phyloP scores from a whole-genome alignment of 1,139 yeast species.

The Blastobotrys ciferrii region DNA sequence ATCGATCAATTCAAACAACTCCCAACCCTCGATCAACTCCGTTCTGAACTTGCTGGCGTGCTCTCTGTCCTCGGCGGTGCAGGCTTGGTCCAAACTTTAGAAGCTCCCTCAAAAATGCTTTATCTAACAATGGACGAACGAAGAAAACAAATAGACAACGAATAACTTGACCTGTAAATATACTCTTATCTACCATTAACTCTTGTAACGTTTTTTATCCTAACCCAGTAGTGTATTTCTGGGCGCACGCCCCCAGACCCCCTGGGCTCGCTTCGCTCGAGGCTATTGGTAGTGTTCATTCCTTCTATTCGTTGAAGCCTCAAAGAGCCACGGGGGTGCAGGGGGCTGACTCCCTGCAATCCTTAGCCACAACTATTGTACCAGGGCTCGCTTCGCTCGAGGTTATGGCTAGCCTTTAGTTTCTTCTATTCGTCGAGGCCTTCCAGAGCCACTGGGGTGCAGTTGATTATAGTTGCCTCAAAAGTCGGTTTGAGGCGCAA shows the following conservation, averaged over 20 bases:
- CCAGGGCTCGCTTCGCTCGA: no score
- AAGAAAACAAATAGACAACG: conserved; percentile 45
- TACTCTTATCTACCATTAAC: not conserved
- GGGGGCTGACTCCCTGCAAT: no score
- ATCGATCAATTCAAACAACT: conserved; percentile 66
- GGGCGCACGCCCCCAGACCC: no score
- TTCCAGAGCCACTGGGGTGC: not conserved
- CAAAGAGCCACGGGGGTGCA: no score
- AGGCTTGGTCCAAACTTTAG: conserved; percentile 79
- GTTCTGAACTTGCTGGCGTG: conserved; percentile 81
- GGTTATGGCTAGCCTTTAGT: no score
- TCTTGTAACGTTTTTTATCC: no score
- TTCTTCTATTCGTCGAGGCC: no score
- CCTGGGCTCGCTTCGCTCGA: no score
- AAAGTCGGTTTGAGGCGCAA: not conserved
- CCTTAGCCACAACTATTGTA: no score
- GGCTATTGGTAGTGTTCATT: no score
- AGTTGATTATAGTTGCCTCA: not conserved
- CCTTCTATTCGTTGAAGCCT: no score
- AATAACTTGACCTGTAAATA: not conserved
- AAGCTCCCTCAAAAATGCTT: conserved; percentile 61
- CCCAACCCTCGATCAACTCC: conserved; percentile 69
- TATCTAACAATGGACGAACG: conserved; percentile 73
- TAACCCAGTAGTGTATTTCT: no score
- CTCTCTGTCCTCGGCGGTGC: conserved; percentile 84